These are phyloP conservation scores for Sinapis alba DNA, from an alignment of 441 rosid genomes.

Conservation along the genomic window DNA sequence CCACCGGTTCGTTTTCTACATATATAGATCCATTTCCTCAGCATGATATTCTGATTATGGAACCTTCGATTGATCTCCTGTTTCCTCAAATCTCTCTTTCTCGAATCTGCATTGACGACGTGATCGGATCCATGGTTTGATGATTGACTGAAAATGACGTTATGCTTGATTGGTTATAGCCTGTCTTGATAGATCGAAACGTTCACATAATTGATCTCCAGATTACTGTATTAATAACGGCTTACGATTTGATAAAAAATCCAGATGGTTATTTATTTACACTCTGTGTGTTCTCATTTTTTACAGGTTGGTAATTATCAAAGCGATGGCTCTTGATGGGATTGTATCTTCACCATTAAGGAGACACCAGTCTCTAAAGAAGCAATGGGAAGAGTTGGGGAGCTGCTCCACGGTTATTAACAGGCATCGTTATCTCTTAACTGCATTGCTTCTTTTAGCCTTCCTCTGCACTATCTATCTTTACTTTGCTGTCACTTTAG, in stretches of 20 bases:
- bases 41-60: background rate
- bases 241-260: background rate
- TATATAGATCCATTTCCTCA: background rate
- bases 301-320: conserved; percentile 23
- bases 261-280: background rate
- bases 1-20: conserved; percentile 32
- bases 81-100: background rate
- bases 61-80: background rate
- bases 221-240: background rate
- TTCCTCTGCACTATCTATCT: conserved; percentile 89
- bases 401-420: conserved; percentile 73
- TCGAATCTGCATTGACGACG: conserved; percentile 7
- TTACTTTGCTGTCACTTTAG: conserved; percentile 79
- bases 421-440: conserved; percentile 85
- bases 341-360: conserved; percentile 76
- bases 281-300: background rate
- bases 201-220: background rate
- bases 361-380: conserved; percentile 70
- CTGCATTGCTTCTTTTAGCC: conserved; percentile 72
- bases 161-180: background rate
- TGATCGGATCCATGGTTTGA: background rate
- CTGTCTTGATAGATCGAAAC: background rate
- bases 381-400: conserved; percentile 75
- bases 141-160: conserved; percentile 7
- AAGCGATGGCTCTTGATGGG: conserved; percentile 73